Conservation (phyloP, 2,329 filamentous ascomycete species). For the Pyrenochaeta sp. region DNA sequence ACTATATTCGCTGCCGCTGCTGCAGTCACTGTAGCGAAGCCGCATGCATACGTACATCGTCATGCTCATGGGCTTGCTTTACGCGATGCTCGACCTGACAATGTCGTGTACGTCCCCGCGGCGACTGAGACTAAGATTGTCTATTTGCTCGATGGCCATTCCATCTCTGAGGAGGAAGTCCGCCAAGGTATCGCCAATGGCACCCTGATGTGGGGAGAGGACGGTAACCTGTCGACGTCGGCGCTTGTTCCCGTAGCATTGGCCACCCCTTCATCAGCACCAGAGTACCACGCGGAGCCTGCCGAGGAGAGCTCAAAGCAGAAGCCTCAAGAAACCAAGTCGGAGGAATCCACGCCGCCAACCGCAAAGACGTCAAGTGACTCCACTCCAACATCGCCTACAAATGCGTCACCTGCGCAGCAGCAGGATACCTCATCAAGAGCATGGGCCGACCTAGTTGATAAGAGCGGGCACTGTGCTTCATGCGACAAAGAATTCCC, state of each 20-base stretch:
- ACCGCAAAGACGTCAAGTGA: slow-evolving; percentile 16
- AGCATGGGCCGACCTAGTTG: slow-evolving; percentile 26
- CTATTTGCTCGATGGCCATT: slow-evolving; percentile 74
- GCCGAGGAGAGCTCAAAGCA: slow-evolving; percentile 9
- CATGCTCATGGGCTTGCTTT: slow-evolving; percentile 55
- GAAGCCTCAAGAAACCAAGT: slow-evolving; percentile 1
- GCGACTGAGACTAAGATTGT: slow-evolving; percentile 70
- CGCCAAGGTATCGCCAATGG: slow-evolving; percentile 76
- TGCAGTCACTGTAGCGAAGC: slow-evolving; percentile 64
- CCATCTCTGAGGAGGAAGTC: slow-evolving; percentile 70
- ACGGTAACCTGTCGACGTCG: slow-evolving; percentile 59
- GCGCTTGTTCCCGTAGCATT: slow-evolving; percentile 16
- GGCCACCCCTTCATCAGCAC: slow-evolving; percentile 26
- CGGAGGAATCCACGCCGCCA: slow-evolving; percentile 10
- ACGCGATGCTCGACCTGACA: slow-evolving; percentile 56
- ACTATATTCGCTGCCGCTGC: slow-evolving; percentile 53
- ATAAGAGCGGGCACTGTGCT: slow-evolving; percentile 31
- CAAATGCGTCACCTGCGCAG: slow-evolving; percentile 17
- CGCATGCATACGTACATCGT: slow-evolving; percentile 67
- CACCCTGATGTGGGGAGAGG: slow-evolving; percentile 69
- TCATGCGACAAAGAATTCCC: slow-evolving; percentile 77
- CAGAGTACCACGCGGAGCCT: slow-evolving; percentile 10
- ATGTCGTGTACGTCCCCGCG: slow-evolving; percentile 61
- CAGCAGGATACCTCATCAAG: slow-evolving; percentile 27
- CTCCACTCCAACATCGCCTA: slow-evolving; percentile 7